Conservation (phyloP, 1,284 basidiomycete genomes). For the Austroboletus novae-zelandiae region DNA sequence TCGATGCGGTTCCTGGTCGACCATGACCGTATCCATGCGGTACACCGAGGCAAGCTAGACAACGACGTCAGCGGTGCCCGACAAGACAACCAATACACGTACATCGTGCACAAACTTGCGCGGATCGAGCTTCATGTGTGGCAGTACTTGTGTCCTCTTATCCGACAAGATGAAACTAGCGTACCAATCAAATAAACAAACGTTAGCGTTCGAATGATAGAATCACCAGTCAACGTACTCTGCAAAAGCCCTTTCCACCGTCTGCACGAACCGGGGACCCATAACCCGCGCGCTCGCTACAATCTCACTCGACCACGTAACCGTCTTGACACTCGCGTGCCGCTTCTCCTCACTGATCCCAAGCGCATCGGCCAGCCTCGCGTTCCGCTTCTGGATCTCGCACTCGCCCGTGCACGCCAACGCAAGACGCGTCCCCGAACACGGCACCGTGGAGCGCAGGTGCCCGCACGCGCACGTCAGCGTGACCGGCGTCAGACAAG, state of each 20-base stretch:
- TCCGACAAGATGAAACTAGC: constrained; percentile 65
- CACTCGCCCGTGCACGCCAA: constrained; percentile 83
- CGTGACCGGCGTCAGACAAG: constrained; percentile 66
- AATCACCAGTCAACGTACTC: constrained; percentile 50
- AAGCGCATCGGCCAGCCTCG: constrained; percentile 81
- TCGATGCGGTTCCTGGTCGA: constrained; percentile 81
- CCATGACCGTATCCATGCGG: constrained; percentile 77
- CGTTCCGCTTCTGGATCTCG: constrained; percentile 79
- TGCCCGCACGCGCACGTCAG: constrained; percentile 81
- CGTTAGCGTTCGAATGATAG: background rate
- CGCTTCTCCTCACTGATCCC: constrained; percentile 63
- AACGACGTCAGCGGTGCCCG: background rate
- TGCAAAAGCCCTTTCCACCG: constrained; percentile 77
- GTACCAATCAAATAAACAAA: background rate
- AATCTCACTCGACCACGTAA: constrained; percentile 63
- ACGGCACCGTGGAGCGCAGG: constrained; percentile 67
- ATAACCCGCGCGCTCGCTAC: constrained; percentile 48
- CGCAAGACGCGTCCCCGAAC: constrained; percentile 48
- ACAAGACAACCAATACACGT: constrained; percentile 23
- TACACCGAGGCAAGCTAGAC: constrained; percentile 69
- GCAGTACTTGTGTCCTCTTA: constrained; percentile 71
- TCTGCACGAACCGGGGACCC: constrained; percentile 56
- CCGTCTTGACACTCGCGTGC: constrained; percentile 27
- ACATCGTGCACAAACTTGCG: constrained; percentile 79
- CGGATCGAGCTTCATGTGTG: constrained; percentile 76